These are phyloP conservation scores for Bathelium albidoporum DNA, from an alignment of 495 filamentous ascomycete genomes.

Conservation along the genomic window DNA sequence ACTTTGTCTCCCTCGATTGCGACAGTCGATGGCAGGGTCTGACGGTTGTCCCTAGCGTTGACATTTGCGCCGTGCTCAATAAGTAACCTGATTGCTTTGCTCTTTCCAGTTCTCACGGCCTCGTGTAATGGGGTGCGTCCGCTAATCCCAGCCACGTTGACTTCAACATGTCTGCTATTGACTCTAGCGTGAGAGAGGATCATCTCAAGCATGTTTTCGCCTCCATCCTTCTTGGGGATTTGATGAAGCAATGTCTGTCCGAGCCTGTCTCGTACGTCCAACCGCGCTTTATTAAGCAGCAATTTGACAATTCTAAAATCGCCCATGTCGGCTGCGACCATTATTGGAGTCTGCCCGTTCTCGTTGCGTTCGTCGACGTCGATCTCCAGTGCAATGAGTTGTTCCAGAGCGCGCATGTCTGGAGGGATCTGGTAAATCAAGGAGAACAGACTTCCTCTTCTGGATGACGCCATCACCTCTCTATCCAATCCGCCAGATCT, in stretches of 20 bases:
- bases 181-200: neutral
- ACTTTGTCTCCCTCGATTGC: slow-evolving; percentile 1
- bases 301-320: slow-evolving; percentile 1
- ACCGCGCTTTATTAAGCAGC: neutral
- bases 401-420: neutral
- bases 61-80: slow-evolving; percentile 4
- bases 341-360: slow-evolving; percentile 1
- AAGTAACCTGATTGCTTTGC: neutral
- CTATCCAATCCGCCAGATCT: neutral
- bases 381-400: neutral
- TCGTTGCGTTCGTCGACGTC: neutral
- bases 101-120: neutral
- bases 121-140: neutral
- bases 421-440: neutral
- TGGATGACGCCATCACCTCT: neutral
- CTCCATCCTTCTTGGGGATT: neutral
- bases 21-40: neutral
- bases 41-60: neutral
- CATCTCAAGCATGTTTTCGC: slow-evolving; percentile 4
- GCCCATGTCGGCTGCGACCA: neutral
- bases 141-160: neutral
- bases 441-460: neutral
- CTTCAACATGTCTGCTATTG: neutral
- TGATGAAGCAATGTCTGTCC: slow-evolving; percentile 6
- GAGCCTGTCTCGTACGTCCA: neutral